Evolutionary conservation across 257 asterid species (phyloP).

Genomic region (Gardenia jasminoides): DNA sequence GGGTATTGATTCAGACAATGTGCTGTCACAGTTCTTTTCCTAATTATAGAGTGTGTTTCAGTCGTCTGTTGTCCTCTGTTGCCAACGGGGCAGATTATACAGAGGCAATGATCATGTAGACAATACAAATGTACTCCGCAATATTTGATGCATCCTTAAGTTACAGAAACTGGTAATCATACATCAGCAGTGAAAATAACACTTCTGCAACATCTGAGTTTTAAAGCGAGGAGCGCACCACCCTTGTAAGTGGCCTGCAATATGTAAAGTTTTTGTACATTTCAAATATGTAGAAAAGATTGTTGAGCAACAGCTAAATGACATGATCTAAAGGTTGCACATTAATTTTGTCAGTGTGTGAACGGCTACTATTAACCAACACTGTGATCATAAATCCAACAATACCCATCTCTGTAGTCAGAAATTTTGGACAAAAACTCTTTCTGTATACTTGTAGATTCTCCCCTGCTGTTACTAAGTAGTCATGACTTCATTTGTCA

Average conservation of each 20-base stretch:
- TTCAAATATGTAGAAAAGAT: neutral
- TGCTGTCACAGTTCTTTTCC: neutral
- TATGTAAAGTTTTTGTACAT: neutral
- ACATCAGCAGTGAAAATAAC: neutral
- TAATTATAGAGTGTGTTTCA: too few relatives aligned
- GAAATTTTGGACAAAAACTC: too few relatives aligned
- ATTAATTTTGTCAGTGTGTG: neutral
- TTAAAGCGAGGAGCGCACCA: constrained; percentile 14
- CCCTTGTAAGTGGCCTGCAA: constrained; percentile 22
- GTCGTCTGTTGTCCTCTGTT: too few relatives aligned
- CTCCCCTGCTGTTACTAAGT: too few relatives aligned
- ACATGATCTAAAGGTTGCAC: neutral
- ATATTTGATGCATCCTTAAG: neutral
- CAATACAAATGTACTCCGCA: too few relatives aligned
- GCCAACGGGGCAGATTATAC: neutral
- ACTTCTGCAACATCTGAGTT: neutral
- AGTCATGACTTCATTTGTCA: too few relatives aligned
- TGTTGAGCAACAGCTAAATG: neutral
- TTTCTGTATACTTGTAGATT: too few relatives aligned
- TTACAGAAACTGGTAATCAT: too few relatives aligned
- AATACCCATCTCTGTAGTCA: neutral
- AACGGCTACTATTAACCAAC: neutral
- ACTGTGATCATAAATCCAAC: neutral
- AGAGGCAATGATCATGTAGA: neutral
- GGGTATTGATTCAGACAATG: too few relatives aligned